Base-by-base conservation (phyloP, 257 asterid genomes). In the Forsythia suspensa region DNA sequence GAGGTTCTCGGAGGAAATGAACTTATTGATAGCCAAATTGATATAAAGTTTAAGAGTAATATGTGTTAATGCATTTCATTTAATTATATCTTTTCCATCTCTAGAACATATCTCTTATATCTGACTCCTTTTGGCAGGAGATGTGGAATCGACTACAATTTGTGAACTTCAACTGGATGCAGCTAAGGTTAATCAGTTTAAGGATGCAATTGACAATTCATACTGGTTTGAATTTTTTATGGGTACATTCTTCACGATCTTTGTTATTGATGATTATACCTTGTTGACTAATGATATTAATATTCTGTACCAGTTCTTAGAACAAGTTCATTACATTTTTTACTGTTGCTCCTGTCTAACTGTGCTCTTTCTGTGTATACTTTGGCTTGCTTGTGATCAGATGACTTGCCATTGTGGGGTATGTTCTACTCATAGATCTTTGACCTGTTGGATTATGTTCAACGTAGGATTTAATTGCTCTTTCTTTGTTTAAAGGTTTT, bases 361-460 rank as follows among this genome's bases (percentile, higher is more conserved):
- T 80, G 72, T 66, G 82, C 82, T 84, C 29, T 78, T 71, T 80
- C n/a, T 74, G 16, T 77, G 46, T 75, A 51, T 72, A 10, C 39
- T 12, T 79, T 81, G 82, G 79, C 74, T 77, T 75, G 9, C 79
- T 76, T 65, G 74, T 73, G 70, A 79, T 86, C 91, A 90, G 97
- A 92, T 81, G 95, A 88, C 86, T 80, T 92, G 86, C 97, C 97
- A 34, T 80, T 92, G 15, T 92, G 97, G 97, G 97, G 97, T 92
- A 92, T 77, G 90, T 41, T 73, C 11, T 71, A 37, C 65, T 74
- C 63, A 52, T 73, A 80, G 18, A 3, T 73, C 12, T 68, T 24
- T 74, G 6, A n/a, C n/a, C 4, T 37, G 73, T n/a, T 78, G 63
- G 67, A 16, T 36, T 68, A 34, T 41, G 15, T 42, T 82, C 55